phyloP scores from a whole-genome alignment of 2,329 filamentous ascomycete genomes.

The Thyridium curvatum region DNA sequence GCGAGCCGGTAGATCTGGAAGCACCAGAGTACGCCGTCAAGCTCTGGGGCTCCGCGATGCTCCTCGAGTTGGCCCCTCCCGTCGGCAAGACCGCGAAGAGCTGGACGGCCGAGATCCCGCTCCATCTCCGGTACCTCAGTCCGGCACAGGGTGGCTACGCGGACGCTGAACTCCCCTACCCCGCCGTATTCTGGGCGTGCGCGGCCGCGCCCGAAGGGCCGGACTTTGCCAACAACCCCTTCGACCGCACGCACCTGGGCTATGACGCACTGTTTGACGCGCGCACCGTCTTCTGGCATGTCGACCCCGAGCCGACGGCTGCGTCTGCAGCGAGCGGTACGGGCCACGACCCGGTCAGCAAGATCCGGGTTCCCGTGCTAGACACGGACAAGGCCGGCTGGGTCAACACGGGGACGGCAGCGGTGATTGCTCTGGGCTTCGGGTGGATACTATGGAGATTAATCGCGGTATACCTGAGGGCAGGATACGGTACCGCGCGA shows the following conservation, averaged over 20 bases:
- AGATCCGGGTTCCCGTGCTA: conserved; percentile 60
- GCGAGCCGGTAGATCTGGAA: conserved; percentile 80
- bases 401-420: conserved; percentile 50
- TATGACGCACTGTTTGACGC: conserved; percentile 76
- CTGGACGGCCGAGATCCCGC: conserved; percentile 67
- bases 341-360: conserved; percentile 50
- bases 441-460: conserved; percentile 64
- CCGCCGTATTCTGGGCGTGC: conserved; percentile 88
- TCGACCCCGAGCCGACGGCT: conserved; percentile 42
- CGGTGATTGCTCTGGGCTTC: conserved; percentile 57
- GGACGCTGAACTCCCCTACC: conserved; percentile 64
- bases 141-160: conserved; percentile 51
- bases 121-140: conserved; percentile 78
- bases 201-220: conserved; percentile 51
- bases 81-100: conserved; percentile 22
- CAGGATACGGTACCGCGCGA: conserved; percentile 20
- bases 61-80: conserved; percentile 66
- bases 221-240: conserved; percentile 72
- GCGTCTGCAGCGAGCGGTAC: too few relatives aligned
- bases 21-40: conserved; percentile 75
- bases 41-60: conserved; percentile 71
- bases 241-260: conserved; percentile 77
- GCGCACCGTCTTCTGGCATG: conserved; percentile 78
- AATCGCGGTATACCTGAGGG: conserved; percentile 24
- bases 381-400: conserved; percentile 42